phyloP scores from a whole-genome alignment of 2,329 filamentous ascomycete genomes.

The Ascochyta koolunga region DNA sequence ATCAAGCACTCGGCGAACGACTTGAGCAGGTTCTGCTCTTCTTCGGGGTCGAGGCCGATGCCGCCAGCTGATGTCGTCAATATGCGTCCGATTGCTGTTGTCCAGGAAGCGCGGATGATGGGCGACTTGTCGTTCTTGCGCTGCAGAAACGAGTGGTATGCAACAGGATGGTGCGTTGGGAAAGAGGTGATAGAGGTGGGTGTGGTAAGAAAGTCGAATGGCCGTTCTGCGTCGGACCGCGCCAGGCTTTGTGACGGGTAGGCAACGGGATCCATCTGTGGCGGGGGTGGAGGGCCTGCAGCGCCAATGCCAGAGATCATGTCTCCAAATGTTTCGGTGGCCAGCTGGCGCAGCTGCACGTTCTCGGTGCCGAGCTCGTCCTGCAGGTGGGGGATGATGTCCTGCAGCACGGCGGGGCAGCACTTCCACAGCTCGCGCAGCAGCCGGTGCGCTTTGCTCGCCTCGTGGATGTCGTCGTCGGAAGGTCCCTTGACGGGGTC shows the following conservation, averaged over 20 bases:
- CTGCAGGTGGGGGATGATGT: constrained; percentile 92
- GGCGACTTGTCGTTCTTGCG: constrained; percentile 86
- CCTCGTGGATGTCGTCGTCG: constrained; percentile 83
- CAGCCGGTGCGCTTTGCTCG: constrained; percentile 86
- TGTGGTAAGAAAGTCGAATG: constrained; percentile 71
- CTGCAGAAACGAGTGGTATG: constrained; percentile 84
- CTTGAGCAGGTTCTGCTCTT: constrained; percentile 76
- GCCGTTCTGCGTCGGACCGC: constrained; percentile 37
- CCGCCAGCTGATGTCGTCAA: constrained; percentile 89
- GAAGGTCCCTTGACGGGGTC: constrained; percentile 66
- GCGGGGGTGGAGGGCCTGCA: constrained; percentile 78
- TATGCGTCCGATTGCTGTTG: constrained; percentile 81
- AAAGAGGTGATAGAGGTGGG: constrained; percentile 90
- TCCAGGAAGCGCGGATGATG: constrained; percentile 84
- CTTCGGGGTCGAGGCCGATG: constrained; percentile 82
- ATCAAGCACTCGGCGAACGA: constrained; percentile 80
- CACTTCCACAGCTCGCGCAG: constrained; percentile 94
- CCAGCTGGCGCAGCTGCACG: constrained; percentile 80
- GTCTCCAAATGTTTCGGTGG: constrained; percentile 92
- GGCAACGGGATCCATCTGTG: constrained; percentile 76
- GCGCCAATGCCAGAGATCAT: constrained; percentile 94
- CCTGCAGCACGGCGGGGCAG: constrained; percentile 83
- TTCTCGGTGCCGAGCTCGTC: constrained; percentile 92
- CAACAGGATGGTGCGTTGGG: constrained; percentile 75
- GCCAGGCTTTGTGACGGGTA: constrained; percentile 76